Percentiles rank a stretch among this genome's conserved stretches.
Conservation (phyloP, 208 protist species). For the Leishmania braziliensis region DNA sequence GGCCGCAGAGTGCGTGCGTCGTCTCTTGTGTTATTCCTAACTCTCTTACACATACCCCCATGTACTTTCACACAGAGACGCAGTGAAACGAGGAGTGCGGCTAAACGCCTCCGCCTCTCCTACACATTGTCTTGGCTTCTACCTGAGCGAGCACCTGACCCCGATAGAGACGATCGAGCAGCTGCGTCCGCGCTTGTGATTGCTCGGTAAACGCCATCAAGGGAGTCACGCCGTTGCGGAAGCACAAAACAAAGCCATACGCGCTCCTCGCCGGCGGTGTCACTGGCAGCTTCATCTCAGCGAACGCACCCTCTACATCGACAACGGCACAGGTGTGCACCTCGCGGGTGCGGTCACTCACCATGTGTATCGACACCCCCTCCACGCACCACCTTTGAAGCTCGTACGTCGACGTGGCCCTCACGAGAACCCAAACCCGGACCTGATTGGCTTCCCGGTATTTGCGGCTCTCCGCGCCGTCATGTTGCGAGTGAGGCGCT, state of each 20-base stretch:
- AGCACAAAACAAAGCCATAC: slow-evolving; percentile 19
- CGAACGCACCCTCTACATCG: slow-evolving; percentile 7
- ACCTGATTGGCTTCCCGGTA: neutral
- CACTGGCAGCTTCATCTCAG: slow-evolving; percentile 24
- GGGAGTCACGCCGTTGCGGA: slow-evolving; percentile 3
- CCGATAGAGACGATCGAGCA: slow-evolving; percentile 23
- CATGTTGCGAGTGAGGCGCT: neutral
- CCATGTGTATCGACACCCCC: slow-evolving; percentile 7
- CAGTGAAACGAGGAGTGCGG: neutral
- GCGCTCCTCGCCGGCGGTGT: slow-evolving; percentile 5
- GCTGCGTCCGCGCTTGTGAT: slow-evolving; percentile 8
- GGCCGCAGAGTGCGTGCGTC: neutral
- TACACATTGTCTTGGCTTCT: neutral
- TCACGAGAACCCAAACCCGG: slow-evolving; percentile 9
- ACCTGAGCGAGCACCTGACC: slow-evolving; percentile 18
- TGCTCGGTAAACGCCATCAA: slow-evolving; percentile 22
- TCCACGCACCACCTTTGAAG: slow-evolving; percentile 18
- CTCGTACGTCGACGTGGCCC: slow-evolving; percentile 9
- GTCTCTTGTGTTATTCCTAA: neutral
- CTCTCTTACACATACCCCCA: too few species aligned
- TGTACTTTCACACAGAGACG: neutral
- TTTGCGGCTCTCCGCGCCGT: neutral
- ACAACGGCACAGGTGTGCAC: slow-evolving; percentile 4
- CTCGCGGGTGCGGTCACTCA: neutral
- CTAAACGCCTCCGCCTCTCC: neutral